These are phyloP conservation scores for Euphorbia tirucalli DNA, from an alignment of 345 rosid genomes.

Conservation along the genomic window DNA sequence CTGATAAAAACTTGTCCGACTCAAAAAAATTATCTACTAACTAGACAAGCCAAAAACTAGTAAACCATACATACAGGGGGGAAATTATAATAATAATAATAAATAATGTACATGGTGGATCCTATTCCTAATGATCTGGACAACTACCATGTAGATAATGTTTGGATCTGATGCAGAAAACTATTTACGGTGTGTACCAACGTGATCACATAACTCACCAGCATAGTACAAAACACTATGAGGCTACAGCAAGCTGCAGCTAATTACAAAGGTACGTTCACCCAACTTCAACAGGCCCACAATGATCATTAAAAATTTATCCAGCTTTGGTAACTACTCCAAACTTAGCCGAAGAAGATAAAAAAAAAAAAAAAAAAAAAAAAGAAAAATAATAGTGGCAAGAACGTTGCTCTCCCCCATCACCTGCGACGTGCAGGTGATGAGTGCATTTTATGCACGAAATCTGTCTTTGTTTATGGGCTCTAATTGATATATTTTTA, in stretches of 20 bases:
- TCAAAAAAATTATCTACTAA: slow-evolving; percentile 7
- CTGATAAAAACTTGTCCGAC: too few relatives aligned
- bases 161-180: slow-evolving; percentile 16
- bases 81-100: slow-evolving; percentile 7
- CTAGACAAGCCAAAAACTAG: too few relatives aligned
- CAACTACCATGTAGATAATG: too few relatives aligned
- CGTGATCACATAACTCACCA: slow-evolving; percentile 33
- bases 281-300: slow-evolving; percentile 7
- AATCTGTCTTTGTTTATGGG: too few relatives aligned
- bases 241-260: slow-evolving; percentile 14
- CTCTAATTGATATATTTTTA: too few relatives aligned
- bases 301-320: not conserved
- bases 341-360: not conserved
- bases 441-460: too few relatives aligned
- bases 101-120: slow-evolving; percentile 33
- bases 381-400: too few relatives aligned
- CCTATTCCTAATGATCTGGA: too few relatives aligned
- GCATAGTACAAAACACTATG: slow-evolving; percentile 29
- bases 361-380: not conserved
- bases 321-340: not conserved
- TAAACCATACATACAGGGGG: slow-evolving; percentile 21
- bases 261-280: slow-evolving; percentile 30
- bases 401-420: too few relatives aligned
- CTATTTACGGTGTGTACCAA: too few relatives aligned
- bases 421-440: too few relatives aligned